Conservation (phyloP, 2,329 filamentous ascomycete genomes). For the Verticillium albo-atrum region DNA sequence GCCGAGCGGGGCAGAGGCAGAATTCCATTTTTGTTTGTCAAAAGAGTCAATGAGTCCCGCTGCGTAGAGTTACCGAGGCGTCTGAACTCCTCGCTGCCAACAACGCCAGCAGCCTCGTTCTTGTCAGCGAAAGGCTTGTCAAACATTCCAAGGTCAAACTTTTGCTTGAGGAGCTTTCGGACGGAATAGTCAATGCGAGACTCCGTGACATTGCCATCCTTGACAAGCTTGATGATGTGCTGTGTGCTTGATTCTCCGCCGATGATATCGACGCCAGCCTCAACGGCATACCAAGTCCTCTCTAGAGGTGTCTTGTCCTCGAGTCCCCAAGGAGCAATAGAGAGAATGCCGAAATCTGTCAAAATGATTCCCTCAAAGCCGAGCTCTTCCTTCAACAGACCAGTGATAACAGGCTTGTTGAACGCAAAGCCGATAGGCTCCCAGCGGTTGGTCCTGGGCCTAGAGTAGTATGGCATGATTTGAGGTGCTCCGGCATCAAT, state of each 20-base stretch:
- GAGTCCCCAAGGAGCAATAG: slow-evolving; percentile 42
- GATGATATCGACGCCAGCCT: slow-evolving; percentile 39
- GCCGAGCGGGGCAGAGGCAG: not conserved
- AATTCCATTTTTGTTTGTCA: not conserved
- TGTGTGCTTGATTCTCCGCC: slow-evolving; percentile 43
- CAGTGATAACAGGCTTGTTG: slow-evolving; percentile 45
- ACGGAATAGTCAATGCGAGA: slow-evolving; percentile 39
- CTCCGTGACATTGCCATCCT: slow-evolving; percentile 32
- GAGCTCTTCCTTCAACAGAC: slow-evolving; percentile 38
- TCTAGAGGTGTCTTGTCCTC: slow-evolving; percentile 37
- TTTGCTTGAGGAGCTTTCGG: slow-evolving; percentile 39
- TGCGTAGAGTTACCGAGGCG: not conserved
- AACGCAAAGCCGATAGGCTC: slow-evolving; percentile 38
- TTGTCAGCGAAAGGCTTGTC: slow-evolving; percentile 45
- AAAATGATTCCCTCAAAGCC: slow-evolving; percentile 45
- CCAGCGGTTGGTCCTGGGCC: slow-evolving; percentile 31
- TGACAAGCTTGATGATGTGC: slow-evolving; percentile 39
- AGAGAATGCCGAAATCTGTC: slow-evolving; percentile 48
- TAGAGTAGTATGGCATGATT: slow-evolving; percentile 47
- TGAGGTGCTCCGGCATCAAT: not conserved
- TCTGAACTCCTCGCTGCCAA: slow-evolving; percentile 37
- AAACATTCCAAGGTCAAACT: slow-evolving; percentile 46
- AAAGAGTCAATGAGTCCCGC: not conserved
- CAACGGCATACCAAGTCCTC: slow-evolving; percentile 34
- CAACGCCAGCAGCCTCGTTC: slow-evolving; percentile 30